These are phyloP conservation scores for Lepiota brunneoincarnata DNA, from an alignment of 768 basidiomycete genomes.

Conservation along the genomic window DNA sequence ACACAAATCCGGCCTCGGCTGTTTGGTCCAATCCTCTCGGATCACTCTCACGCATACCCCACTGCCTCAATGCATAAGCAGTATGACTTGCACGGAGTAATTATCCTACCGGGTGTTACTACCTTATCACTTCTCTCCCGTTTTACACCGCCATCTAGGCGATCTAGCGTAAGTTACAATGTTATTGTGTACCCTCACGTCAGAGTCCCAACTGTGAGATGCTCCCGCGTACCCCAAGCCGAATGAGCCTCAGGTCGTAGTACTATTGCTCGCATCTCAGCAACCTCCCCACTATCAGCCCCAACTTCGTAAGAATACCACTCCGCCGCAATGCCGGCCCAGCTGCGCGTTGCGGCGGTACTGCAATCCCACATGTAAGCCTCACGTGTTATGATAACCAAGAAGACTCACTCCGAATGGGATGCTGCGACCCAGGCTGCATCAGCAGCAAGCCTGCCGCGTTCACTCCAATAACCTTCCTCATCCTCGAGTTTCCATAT, in stretches of 20 bases:
- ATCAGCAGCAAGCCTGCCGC: slow-evolving; percentile 61
- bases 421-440: slow-evolving; percentile 57
- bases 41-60: slow-evolving; percentile 13
- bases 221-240: slow-evolving; percentile 46
- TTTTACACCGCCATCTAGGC: neutral
- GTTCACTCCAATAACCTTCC: slow-evolving; percentile 67
- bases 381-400: slow-evolving; percentile 1
- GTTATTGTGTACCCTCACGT: neutral
- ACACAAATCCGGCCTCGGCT: slow-evolving; percentile 7
- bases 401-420: slow-evolving; percentile 55
- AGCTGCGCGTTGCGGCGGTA: slow-evolving; percentile 39
- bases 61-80: neutral
- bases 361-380: slow-evolving; percentile 28
- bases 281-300: slow-evolving; percentile 45
- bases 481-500: slow-evolving; percentile 60
- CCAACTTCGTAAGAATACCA: slow-evolving; percentile 64
- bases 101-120: neutral
- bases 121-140: neutral
- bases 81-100: neutral
- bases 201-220: slow-evolving; percentile 33
- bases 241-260: slow-evolving; percentile 37
- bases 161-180: too few species aligned
- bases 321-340: slow-evolving; percentile 45
- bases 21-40: slow-evolving; percentile 11
- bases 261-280: slow-evolving; percentile 33